Evolutionary conservation across 768 basidiomycete genomes (phyloP).

Genomic region (Suillus cothurnatus): DNA sequence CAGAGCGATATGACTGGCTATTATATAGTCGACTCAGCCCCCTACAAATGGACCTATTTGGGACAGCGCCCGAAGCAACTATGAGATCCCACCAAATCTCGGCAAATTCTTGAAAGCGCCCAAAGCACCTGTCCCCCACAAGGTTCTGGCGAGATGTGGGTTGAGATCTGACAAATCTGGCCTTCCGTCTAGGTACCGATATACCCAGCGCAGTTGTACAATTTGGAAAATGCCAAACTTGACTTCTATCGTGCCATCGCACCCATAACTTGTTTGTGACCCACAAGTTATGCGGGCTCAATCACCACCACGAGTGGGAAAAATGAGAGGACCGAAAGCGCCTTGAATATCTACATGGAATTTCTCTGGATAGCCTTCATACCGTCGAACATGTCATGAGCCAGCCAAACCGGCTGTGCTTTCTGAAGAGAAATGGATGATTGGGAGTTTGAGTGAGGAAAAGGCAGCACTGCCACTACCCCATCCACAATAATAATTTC

Average conservation of each 20-base stretch:
- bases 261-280: neutral
- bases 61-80: neutral
- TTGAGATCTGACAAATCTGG: constrained; percentile 1
- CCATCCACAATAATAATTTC: neutral
- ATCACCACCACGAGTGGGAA: neutral
- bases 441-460: constrained; percentile 6
- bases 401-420: neutral
- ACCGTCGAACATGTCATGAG: neutral
- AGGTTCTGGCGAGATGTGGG: constrained; percentile 1
- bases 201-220: neutral
- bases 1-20: neutral
- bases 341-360: neutral
- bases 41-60: neutral
- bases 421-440: constrained; percentile 3
- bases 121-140: neutral
- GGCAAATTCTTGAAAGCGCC: neutral
- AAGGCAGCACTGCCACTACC: neutral
- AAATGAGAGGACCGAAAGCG: neutral
- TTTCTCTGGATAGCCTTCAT: neutral
- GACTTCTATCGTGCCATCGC: neutral
- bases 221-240: neutral
- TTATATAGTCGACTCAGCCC: neutral
- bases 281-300: neutral
- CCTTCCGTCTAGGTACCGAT: neutral
- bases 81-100: neutral